Evolutionary conservation across 2,329 filamentous ascomycete genomes (phyloP), one percentile per base, ranked within the genome.

Genomic region (Monilinia fructigena): DNA sequence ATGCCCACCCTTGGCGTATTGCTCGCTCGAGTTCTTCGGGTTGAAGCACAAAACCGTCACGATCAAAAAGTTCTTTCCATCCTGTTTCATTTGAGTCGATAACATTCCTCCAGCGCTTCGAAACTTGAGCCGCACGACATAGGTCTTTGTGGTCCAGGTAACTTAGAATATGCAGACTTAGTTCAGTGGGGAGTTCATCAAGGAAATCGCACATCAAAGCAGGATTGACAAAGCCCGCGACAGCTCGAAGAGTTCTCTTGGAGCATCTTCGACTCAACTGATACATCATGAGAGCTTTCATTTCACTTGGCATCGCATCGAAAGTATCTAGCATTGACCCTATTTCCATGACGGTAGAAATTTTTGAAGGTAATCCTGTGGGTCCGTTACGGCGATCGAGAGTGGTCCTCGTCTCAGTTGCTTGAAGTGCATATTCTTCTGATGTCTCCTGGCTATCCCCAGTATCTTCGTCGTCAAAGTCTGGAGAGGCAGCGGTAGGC

Each of bases 201-300:
- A 99, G 81, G 69, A 98, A 97, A 76, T 99, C 95, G 75, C 93
- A 96, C 77, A 97, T 97, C 66, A 99, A 79, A 0, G 94, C 92
- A 10, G 95, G 95, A 74, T 97, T 97, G 70, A 99, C 93, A 18
- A 93, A 88, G 71, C 93, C 89, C 47, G 94, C 93, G 65, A 99
- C 89, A 65, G 96, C 89, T 74, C 95, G 92, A 6, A 99, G 82
- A 0, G 93, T 97, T 53, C 92, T 89, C 71, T 96, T 90, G 7
- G 92, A 87, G 75, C 93, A 98, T 56, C 95, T 86, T 66, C 92
- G 89, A 35, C 99, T 84, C 65, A 99, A 87, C 76, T 99, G 94
- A 76, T 96, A 98, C 88, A 99, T 96, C 79, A 99, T 89, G 75
- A 96, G 96, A 0, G 90, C 91, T 79, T 99, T 95, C 85, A 99